These are phyloP conservation scores for Gaillardinia entomophila DNA, from an alignment of 805 yeast genomes.

Conservation along the genomic window DNA sequence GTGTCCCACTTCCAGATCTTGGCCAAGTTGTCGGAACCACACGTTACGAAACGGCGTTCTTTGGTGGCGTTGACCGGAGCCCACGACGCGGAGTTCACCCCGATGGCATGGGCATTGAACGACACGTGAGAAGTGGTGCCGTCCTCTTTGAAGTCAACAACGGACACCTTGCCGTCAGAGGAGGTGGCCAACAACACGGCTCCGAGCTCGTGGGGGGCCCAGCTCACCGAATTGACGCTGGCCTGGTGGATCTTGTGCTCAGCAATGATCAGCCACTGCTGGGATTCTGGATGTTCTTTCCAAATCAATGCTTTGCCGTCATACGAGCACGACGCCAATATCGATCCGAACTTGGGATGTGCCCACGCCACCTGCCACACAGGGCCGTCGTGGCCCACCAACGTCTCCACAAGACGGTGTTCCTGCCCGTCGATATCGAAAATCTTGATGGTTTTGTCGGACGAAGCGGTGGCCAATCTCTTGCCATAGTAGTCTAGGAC, in stretches of 20 bases:
- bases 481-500: constrained; percentile 96
- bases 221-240: constrained; percentile 85
- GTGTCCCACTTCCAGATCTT: constrained; percentile 80
- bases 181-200: constrained; percentile 87
- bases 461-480: constrained; percentile 91
- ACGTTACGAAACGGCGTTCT: constrained; percentile 76
- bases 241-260: constrained; percentile 88
- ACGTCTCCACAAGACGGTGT: constrained; percentile 70
- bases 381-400: constrained; percentile 94
- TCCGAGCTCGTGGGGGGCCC: constrained; percentile 98
- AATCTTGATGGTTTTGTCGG: constrained; percentile 92
- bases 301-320: constrained; percentile 93
- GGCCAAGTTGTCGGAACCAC: constrained; percentile 92
- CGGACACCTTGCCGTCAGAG: constrained; percentile 87
- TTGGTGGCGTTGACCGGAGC: constrained; percentile 53
- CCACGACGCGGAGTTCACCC: constrained; percentile 95
- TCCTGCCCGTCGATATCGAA: constrained; percentile 85
- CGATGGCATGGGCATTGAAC: constrained; percentile 84
- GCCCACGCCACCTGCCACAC: constrained; percentile 99
- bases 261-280: constrained; percentile 81
- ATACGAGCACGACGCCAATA: constrained; percentile 89
- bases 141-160: constrained; percentile 86
- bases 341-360: constrained; percentile 95
- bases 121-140: constrained; percentile 65
- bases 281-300: constrained; percentile 78